phyloP scores from a whole-genome alignment of 2,329 filamentous ascomycete genomes.

The Phoma sp. region DNA sequence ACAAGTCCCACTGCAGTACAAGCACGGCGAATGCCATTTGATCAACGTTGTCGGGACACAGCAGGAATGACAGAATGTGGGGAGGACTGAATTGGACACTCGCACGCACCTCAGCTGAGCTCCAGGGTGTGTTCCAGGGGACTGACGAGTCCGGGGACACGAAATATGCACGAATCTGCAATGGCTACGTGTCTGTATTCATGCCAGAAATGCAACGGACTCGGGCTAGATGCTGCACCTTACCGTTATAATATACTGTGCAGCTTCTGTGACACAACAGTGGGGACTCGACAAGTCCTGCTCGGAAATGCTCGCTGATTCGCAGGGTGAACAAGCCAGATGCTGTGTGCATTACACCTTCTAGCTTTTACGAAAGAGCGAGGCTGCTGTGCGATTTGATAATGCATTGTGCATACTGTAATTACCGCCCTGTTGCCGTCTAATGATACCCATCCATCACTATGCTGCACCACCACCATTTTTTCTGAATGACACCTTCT shows the following conservation, averaged over 20 bases:
- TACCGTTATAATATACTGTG: constrained; percentile 24
- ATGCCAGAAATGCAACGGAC: neutral
- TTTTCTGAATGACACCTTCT: constrained; percentile 63
- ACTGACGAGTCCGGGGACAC: constrained; percentile 4
- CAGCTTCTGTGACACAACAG: constrained; percentile 27
- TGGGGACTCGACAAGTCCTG: constrained; percentile 4
- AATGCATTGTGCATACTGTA: neutral
- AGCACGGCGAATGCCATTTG: neutral
- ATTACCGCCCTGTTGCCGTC: constrained; percentile 14
- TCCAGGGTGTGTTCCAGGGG: constrained; percentile 11
- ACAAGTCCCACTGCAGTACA: no score
- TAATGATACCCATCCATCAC: constrained; percentile 15
- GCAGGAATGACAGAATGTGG: constrained; percentile 30
- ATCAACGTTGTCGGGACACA: neutral
- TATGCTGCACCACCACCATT: constrained; percentile 50
- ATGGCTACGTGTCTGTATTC: constrained; percentile 9
- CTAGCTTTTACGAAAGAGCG: neutral
- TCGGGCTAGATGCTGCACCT: constrained; percentile 24
- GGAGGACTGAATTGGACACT: constrained; percentile 20
- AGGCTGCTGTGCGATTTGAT: neutral
- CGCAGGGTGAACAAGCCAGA: neutral
- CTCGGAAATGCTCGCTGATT: neutral
- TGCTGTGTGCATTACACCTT: neutral
- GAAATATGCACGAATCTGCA: constrained; percentile 11
- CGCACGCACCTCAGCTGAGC: constrained; percentile 29